Evolutionary conservation across 1,284 basidiomycete species (phyloP).

Genomic region (Vanrija humicola): DNA sequence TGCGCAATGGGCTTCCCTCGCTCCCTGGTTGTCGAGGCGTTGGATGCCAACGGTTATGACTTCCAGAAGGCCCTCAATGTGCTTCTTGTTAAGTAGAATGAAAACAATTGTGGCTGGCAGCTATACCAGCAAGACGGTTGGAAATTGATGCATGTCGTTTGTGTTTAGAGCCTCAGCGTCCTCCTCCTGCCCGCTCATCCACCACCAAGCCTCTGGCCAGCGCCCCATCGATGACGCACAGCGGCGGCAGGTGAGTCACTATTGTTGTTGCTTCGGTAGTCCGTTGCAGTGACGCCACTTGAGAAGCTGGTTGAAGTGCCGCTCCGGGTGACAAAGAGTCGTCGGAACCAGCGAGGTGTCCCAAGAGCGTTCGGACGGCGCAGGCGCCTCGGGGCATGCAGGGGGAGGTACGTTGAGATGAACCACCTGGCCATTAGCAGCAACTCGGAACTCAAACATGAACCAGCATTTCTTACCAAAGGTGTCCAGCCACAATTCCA

Average conservation of each 20-base stretch:
- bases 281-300: constrained; percentile 10
- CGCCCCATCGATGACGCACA: constrained; percentile 41
- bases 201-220: constrained; percentile 42
- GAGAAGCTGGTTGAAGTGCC: background rate
- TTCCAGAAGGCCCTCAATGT: constrained; percentile 50
- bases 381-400: constrained; percentile 34
- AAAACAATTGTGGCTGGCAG: background rate
- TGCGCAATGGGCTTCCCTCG: constrained; percentile 49
- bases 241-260: background rate
- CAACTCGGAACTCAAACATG: background rate
- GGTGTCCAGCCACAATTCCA: constrained; percentile 43
- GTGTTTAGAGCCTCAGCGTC: background rate
- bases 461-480: constrained; percentile 28
- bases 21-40: constrained; percentile 40
- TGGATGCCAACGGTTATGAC: constrained; percentile 49
- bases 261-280: background rate
- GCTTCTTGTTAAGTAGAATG: constrained; percentile 25
- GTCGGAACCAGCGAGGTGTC: constrained; percentile 31
- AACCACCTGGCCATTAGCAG: constrained; percentile 42
- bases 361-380: constrained; percentile 37
- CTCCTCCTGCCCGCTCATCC: too few species aligned
- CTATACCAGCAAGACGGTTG: background rate
- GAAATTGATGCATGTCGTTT: background rate
- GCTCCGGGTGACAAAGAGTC: constrained; percentile 15
- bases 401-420: constrained; percentile 39